Conservation (phyloP, 2,329 filamentous ascomycete genomes). For the Pseudocercospora eumusae region DNA sequence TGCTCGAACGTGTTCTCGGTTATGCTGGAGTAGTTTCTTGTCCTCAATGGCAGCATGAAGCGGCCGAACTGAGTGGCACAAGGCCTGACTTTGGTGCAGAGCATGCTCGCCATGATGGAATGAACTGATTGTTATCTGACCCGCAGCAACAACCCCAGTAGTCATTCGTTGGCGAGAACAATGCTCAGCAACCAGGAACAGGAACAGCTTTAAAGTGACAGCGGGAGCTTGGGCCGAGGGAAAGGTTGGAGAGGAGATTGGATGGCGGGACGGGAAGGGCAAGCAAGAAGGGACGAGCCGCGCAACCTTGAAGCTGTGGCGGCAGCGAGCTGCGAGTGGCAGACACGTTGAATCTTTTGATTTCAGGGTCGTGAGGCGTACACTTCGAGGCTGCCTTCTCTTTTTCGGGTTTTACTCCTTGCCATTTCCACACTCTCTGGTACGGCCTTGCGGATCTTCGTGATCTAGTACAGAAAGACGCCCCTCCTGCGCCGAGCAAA, state of each 20-base stretch:
- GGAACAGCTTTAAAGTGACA: background rate
- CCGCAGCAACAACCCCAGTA: background rate
- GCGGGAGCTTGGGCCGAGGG: constrained; percentile 4
- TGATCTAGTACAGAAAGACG: background rate
- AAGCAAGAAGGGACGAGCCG: too few species aligned
- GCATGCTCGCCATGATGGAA: constrained; percentile 28
- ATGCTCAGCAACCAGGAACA: background rate
- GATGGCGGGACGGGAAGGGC: background rate
- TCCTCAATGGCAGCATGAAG: constrained; percentile 58
- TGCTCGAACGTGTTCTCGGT: constrained; percentile 66
- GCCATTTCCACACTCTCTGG: background rate
- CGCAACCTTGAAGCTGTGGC: too few species aligned
- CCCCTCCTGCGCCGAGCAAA: background rate
- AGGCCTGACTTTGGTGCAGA: constrained; percentile 53
- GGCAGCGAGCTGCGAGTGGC: background rate
- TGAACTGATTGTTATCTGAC: background rate
- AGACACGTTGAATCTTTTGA: constrained; percentile 3
- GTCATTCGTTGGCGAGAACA: background rate
- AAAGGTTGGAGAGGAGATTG: background rate
- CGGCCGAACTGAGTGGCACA: constrained; percentile 62
- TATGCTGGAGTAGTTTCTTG: constrained; percentile 52
- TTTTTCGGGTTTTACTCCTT: background rate
- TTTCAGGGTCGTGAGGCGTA: background rate
- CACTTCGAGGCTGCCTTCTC: background rate
- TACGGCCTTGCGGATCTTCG: background rate